Base-by-base conservation (phyloP, 768 basidiomycete genomes). In the Lepiota venenata region DNA sequence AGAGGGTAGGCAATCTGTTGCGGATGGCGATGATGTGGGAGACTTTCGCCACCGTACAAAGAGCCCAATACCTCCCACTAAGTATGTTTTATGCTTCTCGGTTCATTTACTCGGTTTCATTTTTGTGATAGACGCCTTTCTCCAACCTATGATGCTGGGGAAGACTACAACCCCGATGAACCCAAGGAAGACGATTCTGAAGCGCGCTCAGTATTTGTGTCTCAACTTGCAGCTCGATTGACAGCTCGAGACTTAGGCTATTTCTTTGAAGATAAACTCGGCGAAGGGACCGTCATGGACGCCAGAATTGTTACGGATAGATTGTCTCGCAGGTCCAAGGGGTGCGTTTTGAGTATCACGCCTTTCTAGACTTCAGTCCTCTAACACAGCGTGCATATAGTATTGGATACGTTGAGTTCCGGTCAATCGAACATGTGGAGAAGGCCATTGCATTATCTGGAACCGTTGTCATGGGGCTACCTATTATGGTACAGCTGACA, bases 391-490 rank as follows among this genome's bases (percentile, higher is more conserved):
- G 10, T 32, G 3, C 32, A 32, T 32, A 32, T 32, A 98, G 97
- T 61, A 98, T 98, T 67, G 97, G 92, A 58, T 99, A 99, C 68
- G 95, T 99, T 64, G 97, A 99, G 74, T 91, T 99, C 71, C 84
- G 90, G 64, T 76, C 89, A 52, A 82, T 97, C 62, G 93, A 95
- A 56, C 77, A 88, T 54, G 96, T 99, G 62, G 88, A 91, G 63
- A 92, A 91, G 68, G 97, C 97, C 36, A 71, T 99, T 60, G 78
- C 80, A 60, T 81, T 98, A 54, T 87, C 88, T 66, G 97, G 97
- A 63, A 97, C 95, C 45, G 85, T 96, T 56, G 94, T 99, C 58
- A 95, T 99, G 92, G 97, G 97, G 63, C 81, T 98, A 52, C 97
- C 97, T 51, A 93, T 99, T 63, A 88, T 91, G 75, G 91, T 99